These are phyloP conservation scores for Boeremia exigua DNA, from an alignment of 2,329 filamentous ascomycete species.

Conservation along the genomic window DNA sequence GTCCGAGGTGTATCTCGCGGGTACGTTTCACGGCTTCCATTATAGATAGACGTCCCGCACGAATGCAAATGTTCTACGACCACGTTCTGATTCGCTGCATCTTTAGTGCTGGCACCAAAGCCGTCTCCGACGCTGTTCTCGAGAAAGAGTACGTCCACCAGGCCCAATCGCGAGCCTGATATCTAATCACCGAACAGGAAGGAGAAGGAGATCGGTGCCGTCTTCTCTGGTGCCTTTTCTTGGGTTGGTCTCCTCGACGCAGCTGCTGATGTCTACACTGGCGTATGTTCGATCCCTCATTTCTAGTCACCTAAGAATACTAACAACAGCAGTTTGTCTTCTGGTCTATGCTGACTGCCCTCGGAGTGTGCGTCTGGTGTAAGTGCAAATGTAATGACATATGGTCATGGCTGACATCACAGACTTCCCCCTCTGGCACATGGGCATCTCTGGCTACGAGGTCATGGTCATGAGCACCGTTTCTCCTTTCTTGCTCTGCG, in stretches of 20 bases:
- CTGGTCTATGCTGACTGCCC: conserved; percentile 90
- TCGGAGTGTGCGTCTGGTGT: conserved; percentile 94
- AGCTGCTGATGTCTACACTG: conserved; percentile 87
- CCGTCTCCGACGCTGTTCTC: conserved; percentile 53
- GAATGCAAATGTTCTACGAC: conserved; percentile 45
- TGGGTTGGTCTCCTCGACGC: conserved; percentile 79
- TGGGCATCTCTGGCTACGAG: conserved; percentile 98
- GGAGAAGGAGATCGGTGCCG: conserved; percentile 72
- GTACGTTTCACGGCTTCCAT: conserved; percentile 97
- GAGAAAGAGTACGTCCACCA: conserved; percentile 74
- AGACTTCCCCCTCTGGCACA: conserved; percentile 98
- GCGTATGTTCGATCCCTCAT: conserved; percentile 61
- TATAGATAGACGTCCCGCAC: conserved; percentile 65
- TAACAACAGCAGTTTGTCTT: conserved; percentile 76
- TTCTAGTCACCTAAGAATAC: not conserved
- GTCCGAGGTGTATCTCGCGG: conserved; percentile 90
- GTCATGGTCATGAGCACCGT: conserved; percentile 83
- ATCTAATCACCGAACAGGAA: conserved; percentile 63
- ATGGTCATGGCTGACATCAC: conserved; percentile 23
- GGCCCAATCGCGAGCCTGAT: not conserved
- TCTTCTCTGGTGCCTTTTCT: conserved; percentile 75
- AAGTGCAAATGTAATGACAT: conserved; percentile 52
- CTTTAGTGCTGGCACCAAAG: conserved; percentile 56
- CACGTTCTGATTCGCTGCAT: conserved; percentile 45
- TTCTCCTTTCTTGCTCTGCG: conserved; percentile 79